phyloP scores from a whole-genome alignment of 2,329 filamentous ascomycete species.

The Plectosphaerella sp. region DNA sequence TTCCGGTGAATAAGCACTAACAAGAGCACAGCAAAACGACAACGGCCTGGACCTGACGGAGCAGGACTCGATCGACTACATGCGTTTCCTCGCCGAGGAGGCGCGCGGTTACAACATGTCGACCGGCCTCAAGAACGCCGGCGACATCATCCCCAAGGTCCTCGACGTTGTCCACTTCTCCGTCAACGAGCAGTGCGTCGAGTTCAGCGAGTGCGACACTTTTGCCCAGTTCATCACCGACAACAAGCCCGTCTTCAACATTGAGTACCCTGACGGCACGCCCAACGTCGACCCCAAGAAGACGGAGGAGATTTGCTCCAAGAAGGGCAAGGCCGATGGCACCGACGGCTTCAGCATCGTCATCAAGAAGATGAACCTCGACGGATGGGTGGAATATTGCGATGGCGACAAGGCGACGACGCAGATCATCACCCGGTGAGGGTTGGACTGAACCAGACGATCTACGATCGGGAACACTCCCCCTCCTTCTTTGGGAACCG shows the following conservation, averaged over 20 bases:
- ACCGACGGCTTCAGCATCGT: slow-evolving; percentile 56
- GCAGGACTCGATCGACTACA: slow-evolving; percentile 51
- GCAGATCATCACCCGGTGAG: slow-evolving; percentile 2
- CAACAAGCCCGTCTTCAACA: slow-evolving; percentile 67
- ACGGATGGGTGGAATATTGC: slow-evolving; percentile 60
- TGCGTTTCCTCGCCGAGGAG: slow-evolving; percentile 54
- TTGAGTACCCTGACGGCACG: slow-evolving; percentile 61
- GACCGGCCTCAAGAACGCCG: slow-evolving; percentile 66
- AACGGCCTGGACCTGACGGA: slow-evolving; percentile 58
- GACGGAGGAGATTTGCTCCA: slow-evolving; percentile 38
- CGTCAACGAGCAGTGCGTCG: slow-evolving; percentile 66
- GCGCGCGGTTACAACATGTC: slow-evolving; percentile 51
- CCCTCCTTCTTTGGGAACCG: too few species aligned
- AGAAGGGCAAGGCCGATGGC: slow-evolving; percentile 28
- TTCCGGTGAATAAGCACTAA: not conserved
- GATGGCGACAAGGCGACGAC: slow-evolving; percentile 25
- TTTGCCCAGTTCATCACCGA: slow-evolving; percentile 55
- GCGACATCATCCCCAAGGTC: slow-evolving; percentile 47
- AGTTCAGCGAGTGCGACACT: slow-evolving; percentile 54
- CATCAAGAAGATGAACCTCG: slow-evolving; percentile 60
- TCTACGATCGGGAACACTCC: too few species aligned
- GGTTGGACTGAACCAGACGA: not conserved
- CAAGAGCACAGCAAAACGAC: slow-evolving; percentile 42
- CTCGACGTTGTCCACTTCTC: slow-evolving; percentile 54
- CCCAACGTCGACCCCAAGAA: slow-evolving; percentile 24